These are phyloP conservation scores for Thermochaetoides thermophila DNA, from an alignment of 495 filamentous ascomycete species.

Conservation along the genomic window DNA sequence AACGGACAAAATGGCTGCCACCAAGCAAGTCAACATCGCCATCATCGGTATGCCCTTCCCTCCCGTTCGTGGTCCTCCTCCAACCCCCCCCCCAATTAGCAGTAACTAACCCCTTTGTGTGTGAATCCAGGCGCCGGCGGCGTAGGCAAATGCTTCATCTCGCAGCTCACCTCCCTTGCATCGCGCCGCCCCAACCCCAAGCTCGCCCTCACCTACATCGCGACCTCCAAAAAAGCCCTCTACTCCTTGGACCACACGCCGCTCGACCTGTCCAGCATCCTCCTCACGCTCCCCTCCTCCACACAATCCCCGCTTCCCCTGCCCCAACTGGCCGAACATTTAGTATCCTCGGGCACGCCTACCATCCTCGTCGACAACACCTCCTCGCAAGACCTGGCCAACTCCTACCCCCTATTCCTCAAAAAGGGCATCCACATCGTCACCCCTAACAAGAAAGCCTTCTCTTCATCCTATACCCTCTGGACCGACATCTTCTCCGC, in stretches of 20 bases:
- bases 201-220: slow-evolving; percentile 63
- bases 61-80: not conserved
- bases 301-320: slow-evolving; percentile 43
- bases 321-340: slow-evolving; percentile 53
- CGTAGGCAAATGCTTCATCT: slow-evolving; percentile 81
- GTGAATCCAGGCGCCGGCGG: slow-evolving; percentile 63
- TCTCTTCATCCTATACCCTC: slow-evolving; percentile 56
- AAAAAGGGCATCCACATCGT: slow-evolving; percentile 71
- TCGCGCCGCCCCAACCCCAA: slow-evolving; percentile 37
- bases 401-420: slow-evolving; percentile 64
- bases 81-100: not conserved
- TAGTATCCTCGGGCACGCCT: slow-evolving; percentile 52
- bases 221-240: slow-evolving; percentile 64
- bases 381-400: slow-evolving; percentile 64
- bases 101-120: slow-evolving; percentile 5
- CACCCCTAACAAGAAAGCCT: slow-evolving; percentile 96
- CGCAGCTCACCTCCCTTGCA: slow-evolving; percentile 51
- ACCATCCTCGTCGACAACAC: slow-evolving; percentile 88
- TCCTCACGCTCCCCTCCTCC: slow-evolving; percentile 40
- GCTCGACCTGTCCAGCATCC: slow-evolving; percentile 39
- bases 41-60: slow-evolving; percentile 15
- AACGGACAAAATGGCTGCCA: slow-evolving; percentile 17
- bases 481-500: slow-evolving; percentile 72
- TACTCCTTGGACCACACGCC: slow-evolving; percentile 44
- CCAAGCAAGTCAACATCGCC: slow-evolving; percentile 19